phyloP scores from a whole-genome alignment of 2,329 filamentous ascomycete genomes.

The Elsinoe necatrix region DNA sequence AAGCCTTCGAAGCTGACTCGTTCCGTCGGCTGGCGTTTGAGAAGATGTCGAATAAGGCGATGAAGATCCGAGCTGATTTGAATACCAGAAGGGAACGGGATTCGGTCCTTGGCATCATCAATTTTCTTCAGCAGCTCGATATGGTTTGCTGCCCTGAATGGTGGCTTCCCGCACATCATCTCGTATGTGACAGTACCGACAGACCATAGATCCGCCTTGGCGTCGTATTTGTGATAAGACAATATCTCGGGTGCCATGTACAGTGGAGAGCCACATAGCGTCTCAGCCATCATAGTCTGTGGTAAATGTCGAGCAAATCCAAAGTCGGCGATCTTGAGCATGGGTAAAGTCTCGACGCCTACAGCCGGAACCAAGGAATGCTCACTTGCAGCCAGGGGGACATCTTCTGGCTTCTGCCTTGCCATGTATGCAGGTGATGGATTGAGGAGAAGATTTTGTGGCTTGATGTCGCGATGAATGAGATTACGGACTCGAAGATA shows the following conservation, averaged over 20 bases:
- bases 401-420: slow-evolving; percentile 50
- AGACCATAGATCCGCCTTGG: slow-evolving; percentile 95
- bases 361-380: slow-evolving; percentile 73
- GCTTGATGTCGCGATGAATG: slow-evolving; percentile 95
- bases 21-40: slow-evolving; percentile 80
- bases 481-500: slow-evolving; percentile 80
- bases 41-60: slow-evolving; percentile 64
- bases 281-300: slow-evolving; percentile 85
- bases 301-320: slow-evolving; percentile 93
- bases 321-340: slow-evolving; percentile 97
- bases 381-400: slow-evolving; percentile 69
- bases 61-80: slow-evolving; percentile 67
- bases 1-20: slow-evolving; percentile 79
- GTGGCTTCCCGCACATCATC: slow-evolving; percentile 84
- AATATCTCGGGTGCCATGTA: slow-evolving; percentile 99
- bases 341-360: slow-evolving; percentile 76
- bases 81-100: slow-evolving; percentile 69
- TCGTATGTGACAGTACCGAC: slow-evolving; percentile 93
- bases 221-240: slow-evolving; percentile 93
- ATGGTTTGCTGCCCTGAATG: slow-evolving; percentile 87
- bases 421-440: slow-evolving; percentile 67
- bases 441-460: slow-evolving; percentile 86
- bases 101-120: slow-evolving; percentile 75
- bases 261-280: slow-evolving; percentile 87
- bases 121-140: slow-evolving; percentile 90